Conservation (phyloP, 139 green algal species). For the Nannochloris sp. region DNA sequence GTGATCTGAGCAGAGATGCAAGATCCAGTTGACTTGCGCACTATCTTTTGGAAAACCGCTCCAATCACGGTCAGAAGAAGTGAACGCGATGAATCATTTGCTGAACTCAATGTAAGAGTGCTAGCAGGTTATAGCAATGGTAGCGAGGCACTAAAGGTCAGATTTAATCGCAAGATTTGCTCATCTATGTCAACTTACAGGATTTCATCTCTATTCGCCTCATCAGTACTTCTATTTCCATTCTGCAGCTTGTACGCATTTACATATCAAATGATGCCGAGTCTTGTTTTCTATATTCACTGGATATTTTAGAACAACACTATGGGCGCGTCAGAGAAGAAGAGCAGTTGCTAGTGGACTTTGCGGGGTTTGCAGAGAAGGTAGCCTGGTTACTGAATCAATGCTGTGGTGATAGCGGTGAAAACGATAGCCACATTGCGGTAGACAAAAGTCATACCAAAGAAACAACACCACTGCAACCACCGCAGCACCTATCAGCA, state of each 20-base stretch:
- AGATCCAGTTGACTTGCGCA: conserved; percentile 44
- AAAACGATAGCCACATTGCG: too few species aligned
- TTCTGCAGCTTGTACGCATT: conserved; percentile 58
- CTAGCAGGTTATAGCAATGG: conserved; percentile 41
- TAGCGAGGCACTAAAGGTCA: not conserved
- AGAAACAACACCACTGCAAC: too few species aligned
- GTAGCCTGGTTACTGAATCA: conserved; percentile 78
- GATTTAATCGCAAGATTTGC: too few species aligned
- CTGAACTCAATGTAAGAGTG: conserved; percentile 59
- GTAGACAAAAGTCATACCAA: too few species aligned
- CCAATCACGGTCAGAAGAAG: conserved; percentile 47
- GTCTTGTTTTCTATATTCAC: conserved; percentile 63
- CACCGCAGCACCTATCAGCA: too few species aligned
- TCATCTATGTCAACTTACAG: not conserved
- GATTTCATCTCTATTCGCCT: not conserved
- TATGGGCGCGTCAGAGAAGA: conserved; percentile 77
- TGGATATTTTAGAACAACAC: conserved; percentile 87
- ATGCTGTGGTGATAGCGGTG: conserved; percentile 28
- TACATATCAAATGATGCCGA: conserved; percentile 73
- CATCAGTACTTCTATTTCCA: not conserved
- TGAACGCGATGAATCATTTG: conserved; percentile 52
- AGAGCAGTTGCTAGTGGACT: conserved; percentile 91
- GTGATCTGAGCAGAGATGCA: conserved; percentile 14
- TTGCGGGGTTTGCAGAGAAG: conserved; percentile 75
- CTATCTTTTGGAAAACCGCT: conserved; percentile 63